Evolutionary conservation across 345 rosid species (phyloP).

Genomic region (Syzygium grande): DNA sequence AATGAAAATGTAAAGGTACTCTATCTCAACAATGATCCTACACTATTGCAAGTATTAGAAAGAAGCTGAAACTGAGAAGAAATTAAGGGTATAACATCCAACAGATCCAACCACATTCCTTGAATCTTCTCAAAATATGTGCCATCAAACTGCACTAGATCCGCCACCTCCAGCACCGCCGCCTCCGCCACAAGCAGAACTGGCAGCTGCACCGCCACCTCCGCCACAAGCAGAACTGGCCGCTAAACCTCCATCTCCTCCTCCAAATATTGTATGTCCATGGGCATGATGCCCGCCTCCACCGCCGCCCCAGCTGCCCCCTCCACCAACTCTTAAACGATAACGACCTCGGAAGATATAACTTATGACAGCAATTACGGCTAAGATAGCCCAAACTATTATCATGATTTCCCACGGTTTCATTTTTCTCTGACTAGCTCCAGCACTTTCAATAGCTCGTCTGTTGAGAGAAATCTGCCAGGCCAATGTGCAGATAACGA

Average conservation of each 20-base stretch:
- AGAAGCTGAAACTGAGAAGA: background rate
- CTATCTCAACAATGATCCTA: background rate
- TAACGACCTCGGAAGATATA: background rate
- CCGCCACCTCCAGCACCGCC: background rate
- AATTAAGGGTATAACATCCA: background rate
- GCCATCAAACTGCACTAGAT: background rate
- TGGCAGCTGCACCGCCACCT: background rate
- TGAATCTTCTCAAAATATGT: constrained; percentile 8
- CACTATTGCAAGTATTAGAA: background rate
- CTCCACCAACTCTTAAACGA: background rate
- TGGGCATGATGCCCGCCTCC: background rate
- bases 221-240: background rate
- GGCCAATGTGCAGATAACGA: background rate
- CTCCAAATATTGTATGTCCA: background rate
- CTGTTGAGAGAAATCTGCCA: background rate
- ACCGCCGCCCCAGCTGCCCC: background rate
- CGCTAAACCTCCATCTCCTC: background rate
- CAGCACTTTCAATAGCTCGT: background rate
- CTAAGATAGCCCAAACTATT: background rate
- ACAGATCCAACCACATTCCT: constrained; percentile 21
- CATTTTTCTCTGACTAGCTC: background rate
- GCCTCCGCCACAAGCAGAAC: background rate
- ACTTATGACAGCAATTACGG: background rate
- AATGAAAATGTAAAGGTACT: background rate
- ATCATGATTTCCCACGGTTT: background rate